These are phyloP conservation scores for Elsinoe perseae DNA, from an alignment of 2,329 filamentous ascomycete genomes.

Conservation along the genomic window DNA sequence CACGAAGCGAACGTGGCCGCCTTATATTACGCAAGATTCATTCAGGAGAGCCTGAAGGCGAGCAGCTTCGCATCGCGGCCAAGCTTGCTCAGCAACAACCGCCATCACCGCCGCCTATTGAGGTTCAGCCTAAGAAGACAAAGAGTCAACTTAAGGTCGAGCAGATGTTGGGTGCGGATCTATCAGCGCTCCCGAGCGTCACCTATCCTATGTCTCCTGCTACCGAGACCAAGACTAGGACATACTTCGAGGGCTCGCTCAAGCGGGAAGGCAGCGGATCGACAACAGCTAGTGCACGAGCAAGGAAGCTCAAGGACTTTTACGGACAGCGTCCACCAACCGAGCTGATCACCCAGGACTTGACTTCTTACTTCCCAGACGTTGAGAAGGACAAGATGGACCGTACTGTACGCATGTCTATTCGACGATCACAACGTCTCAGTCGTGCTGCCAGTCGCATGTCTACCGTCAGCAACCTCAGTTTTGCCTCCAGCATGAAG, in stretches of 20 bases:
- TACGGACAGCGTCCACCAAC: slow-evolving; percentile 89
- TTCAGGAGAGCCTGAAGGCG: slow-evolving; percentile 75
- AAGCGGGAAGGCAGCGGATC: slow-evolving; percentile 25
- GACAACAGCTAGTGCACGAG: slow-evolving; percentile 29
- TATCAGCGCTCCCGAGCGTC: slow-evolving; percentile 75
- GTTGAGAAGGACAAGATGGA: slow-evolving; percentile 92
- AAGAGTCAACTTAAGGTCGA: slow-evolving; percentile 81
- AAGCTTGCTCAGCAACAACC: slow-evolving; percentile 79
- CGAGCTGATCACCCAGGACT: slow-evolving; percentile 91
- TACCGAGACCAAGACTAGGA: slow-evolving; percentile 52
- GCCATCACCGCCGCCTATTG: slow-evolving; percentile 46
- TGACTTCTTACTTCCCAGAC: slow-evolving; percentile 95
- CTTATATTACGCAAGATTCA: slow-evolving; percentile 91
- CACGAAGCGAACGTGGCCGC: slow-evolving; percentile 77
- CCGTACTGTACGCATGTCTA: slow-evolving; percentile 84
- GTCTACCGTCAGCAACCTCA: slow-evolving; percentile 88
- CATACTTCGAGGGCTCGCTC: slow-evolving; percentile 39
- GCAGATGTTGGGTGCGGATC: slow-evolving; percentile 79
- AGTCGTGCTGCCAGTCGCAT: slow-evolving; percentile 89
- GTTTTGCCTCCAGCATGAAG: slow-evolving; percentile 82
- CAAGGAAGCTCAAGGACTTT: slow-evolving; percentile 63
- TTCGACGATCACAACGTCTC: slow-evolving; percentile 79
- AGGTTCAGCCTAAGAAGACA: slow-evolving; percentile 55
- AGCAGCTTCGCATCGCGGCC: slow-evolving; percentile 79
- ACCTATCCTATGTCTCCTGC: slow-evolving; percentile 82